A percentile compares a stretch with the other conserved stretches of the same genome.
phyloP scores from a whole-genome alignment of 2,329 filamentous ascomycete genomes.

The Aureobasidium uvarum region DNA sequence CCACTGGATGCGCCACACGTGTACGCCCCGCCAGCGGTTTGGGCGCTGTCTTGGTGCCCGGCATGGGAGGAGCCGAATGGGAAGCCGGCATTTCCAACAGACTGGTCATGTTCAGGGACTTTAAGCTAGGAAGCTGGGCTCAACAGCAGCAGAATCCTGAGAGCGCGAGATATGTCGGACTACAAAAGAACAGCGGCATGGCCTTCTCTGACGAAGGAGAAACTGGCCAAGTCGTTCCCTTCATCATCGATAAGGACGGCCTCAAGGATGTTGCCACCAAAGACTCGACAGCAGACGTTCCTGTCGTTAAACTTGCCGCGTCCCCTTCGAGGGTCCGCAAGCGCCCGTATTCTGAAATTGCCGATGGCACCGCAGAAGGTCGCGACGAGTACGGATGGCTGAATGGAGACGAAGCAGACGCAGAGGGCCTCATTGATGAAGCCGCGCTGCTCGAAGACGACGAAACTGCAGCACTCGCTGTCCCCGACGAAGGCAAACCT shows the following conservation, averaged over 20 bases:
- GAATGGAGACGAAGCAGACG: constrained; percentile 56
- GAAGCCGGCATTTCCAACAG: constrained; percentile 72
- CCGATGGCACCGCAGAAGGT: constrained; percentile 61
- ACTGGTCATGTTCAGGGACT: constrained; percentile 77
- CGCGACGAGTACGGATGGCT: constrained; percentile 71
- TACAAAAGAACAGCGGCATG: constrained; percentile 47
- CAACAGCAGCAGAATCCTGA: constrained; percentile 32
- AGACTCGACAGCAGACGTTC: constrained; percentile 33
- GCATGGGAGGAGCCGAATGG: constrained; percentile 75
- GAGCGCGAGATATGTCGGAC: constrained; percentile 44
- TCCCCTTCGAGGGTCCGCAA: constrained; percentile 51
- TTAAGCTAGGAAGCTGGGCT: constrained; percentile 36
- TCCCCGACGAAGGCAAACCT: background rate
- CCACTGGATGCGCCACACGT: constrained; percentile 80
- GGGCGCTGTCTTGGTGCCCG: constrained; percentile 69
- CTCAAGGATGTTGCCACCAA: constrained; percentile 5
- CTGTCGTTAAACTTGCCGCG: constrained; percentile 23
- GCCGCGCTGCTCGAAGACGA: constrained; percentile 23
- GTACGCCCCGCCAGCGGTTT: constrained; percentile 55
- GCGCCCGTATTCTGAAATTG: constrained; percentile 57
- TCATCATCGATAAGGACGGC: constrained; percentile 42
- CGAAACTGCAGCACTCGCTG: background rate
- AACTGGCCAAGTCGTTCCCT: constrained; percentile 52
- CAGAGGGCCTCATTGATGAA: constrained; percentile 44
- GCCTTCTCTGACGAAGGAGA: constrained; percentile 43